Evolutionary conservation across 805 yeast species (phyloP).

Genomic region (Brettanomyces custersianus): DNA sequence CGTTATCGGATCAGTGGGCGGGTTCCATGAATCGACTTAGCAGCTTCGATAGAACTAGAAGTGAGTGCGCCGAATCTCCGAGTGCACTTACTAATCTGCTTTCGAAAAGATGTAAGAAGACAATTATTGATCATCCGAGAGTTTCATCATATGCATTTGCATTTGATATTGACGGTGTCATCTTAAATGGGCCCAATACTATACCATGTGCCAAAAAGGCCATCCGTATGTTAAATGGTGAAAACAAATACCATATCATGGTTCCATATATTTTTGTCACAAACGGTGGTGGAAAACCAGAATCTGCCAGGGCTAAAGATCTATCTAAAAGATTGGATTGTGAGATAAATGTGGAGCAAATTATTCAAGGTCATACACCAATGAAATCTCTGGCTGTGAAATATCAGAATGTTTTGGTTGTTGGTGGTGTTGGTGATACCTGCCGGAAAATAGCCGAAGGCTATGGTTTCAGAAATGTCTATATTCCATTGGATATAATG

Average conservation of each 20-base stretch:
- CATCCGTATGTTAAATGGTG: slow-evolving; percentile 62
- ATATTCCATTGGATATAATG: slow-evolving; percentile 73
- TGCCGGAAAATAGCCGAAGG: slow-evolving; percentile 76
- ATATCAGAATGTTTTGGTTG: slow-evolving; percentile 69
- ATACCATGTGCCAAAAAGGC: slow-evolving; percentile 77
- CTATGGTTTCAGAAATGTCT: slow-evolving; percentile 79
- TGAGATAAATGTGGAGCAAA: slow-evolving; percentile 64
- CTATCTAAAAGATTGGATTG: slow-evolving; percentile 51
- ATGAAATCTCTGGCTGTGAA: slow-evolving; percentile 71
- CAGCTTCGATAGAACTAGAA: slow-evolving; percentile 6
- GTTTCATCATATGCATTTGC: slow-evolving; percentile 84
- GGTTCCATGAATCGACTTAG: slow-evolving; percentile 24
- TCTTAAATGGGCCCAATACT: slow-evolving; percentile 75
- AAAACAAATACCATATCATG: slow-evolving; percentile 64
- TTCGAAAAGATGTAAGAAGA: slow-evolving; percentile 37
- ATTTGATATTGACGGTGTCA: slow-evolving; percentile 89
- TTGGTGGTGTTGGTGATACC: slow-evolving; percentile 82
- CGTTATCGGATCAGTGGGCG: slow-evolving; percentile 67
- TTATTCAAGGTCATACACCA: slow-evolving; percentile 91
- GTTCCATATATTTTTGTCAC: slow-evolving; percentile 84
- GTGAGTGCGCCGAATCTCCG: background rate
- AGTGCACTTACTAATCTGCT: slow-evolving; percentile 1
- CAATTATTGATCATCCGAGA: slow-evolving; percentile 57
- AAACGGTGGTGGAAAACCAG: slow-evolving; percentile 89
- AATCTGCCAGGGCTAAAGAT: slow-evolving; percentile 62